phyloP scores from a whole-genome alignment of 75 land plant species.

The Pinus tabuliformis region DNA sequence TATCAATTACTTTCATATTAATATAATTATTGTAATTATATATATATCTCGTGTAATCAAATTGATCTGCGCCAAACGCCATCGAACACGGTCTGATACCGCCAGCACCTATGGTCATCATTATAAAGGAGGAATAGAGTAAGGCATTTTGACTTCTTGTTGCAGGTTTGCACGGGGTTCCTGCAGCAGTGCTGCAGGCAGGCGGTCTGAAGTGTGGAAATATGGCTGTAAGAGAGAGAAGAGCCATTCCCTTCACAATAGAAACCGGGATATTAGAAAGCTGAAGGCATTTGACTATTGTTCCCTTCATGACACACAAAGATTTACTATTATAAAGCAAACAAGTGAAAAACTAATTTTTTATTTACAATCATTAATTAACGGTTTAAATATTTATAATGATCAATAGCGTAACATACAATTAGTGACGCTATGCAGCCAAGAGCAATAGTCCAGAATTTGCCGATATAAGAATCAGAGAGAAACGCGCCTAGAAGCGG shows the following conservation, averaged over 20 bases:
- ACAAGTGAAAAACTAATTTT: neutral
- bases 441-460: slow-evolving; percentile 42
- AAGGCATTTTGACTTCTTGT: slow-evolving; percentile 27
- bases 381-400: no score
- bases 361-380: no score
- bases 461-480: slow-evolving; percentile 52
- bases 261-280: no score
- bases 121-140: slow-evolving; percentile 26
- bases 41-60: slow-evolving; percentile 55
- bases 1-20: no score
- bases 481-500: slow-evolving; percentile 61
- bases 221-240: slow-evolving; percentile 53
- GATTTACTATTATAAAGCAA: neutral
- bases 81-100: slow-evolving; percentile 75
- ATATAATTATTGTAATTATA: no score
- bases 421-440: slow-evolving; percentile 38
- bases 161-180: slow-evolving; percentile 28
- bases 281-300: no score
- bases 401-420: slow-evolving; percentile 16
- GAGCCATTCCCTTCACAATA: slow-evolving; percentile 59
- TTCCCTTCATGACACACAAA: neutral
- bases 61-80: slow-evolving; percentile 78
- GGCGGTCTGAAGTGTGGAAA: slow-evolving; percentile 49
- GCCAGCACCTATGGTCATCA: slow-evolving; percentile 45
- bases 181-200: neutral